A percentile compares a stretch with the other conserved stretches of the same genome.
These are phyloP conservation scores for Nakazawaea peltata DNA, from an alignment of 805 yeast species.

Conservation along the genomic window DNA sequence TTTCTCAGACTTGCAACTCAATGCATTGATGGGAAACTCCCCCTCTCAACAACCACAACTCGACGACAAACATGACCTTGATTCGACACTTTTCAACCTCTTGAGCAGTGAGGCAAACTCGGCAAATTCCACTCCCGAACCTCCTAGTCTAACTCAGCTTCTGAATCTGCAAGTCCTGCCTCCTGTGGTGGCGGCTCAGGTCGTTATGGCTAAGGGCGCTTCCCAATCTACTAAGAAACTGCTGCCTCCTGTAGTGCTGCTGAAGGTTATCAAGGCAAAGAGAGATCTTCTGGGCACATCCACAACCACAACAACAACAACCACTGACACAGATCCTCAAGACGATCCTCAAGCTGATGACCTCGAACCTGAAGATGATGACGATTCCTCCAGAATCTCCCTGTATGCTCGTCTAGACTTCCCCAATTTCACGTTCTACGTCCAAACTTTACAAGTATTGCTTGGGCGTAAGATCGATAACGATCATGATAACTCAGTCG, in stretches of 20 bases:
- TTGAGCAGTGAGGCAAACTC: conserved; percentile 1
- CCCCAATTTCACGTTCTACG: conserved; percentile 88
- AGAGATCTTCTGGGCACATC: no score
- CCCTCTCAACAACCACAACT: not conserved
- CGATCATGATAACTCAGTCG: conserved; percentile 56
- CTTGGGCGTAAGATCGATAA: conserved; percentile 84
- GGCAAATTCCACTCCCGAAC: no score
- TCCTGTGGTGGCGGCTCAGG: no score
- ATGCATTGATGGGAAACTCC: conserved; percentile 4
- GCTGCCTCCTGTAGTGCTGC: no score
- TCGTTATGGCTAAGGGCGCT: no score
- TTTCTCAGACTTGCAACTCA: conserved; percentile 7
- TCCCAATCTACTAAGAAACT: no score
- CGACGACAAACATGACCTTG: conserved; percentile 1
- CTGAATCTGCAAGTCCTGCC: no score
- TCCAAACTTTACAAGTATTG: conserved; percentile 90
- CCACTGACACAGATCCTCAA: no score
- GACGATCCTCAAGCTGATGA: no score
- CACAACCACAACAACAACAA: no score
- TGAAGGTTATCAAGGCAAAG: no score
- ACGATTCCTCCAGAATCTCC: conserved; percentile 27
- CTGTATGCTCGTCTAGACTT: conserved; percentile 80
- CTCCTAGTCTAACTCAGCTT: no score
- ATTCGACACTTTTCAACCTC: conserved; percentile 4
- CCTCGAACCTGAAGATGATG: conserved; percentile 10